Evolutionary conservation across 768 basidiomycete species (phyloP), one percentile per base, ranked within the genome.

Genomic region (Naematelia encephala): DNA sequence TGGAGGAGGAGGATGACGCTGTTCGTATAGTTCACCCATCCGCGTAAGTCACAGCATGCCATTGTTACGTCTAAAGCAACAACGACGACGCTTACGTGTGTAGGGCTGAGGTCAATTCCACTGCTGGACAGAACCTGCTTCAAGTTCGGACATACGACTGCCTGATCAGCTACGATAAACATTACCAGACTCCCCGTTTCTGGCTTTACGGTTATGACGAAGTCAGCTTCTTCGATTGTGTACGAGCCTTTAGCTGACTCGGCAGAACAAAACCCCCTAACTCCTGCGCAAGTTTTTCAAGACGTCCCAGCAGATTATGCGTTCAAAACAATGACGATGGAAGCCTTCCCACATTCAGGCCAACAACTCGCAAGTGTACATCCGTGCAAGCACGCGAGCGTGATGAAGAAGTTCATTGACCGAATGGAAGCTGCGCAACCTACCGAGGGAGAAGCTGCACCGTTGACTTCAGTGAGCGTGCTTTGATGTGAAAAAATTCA

Each of bases 341-440:
- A 99, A 77, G 84, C 87, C 0, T 99, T 99, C 84, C 91, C 93
- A n/a, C 92, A 97, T 78, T 89, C 88, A 0, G 80, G 84, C 0
- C 85, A 87, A 11, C 82, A 93, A 47, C 77, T 79, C 61, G 96
- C 93, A 0, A 91, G 89, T 0, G 94, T 99, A 11, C 94, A 99
- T 77, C 94, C 94, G 1, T 99, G 94, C 84, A 97, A 96, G 74
- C 94, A 99, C 77, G 89, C 92, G 0, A 90, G 87, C 77, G 96
- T 99, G 58, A 99, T 99, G 96, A 97, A 96, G 84, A 98, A 97
- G 77, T 91, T 98, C 61, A 97, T 98, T 73, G 94, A 98, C 77
- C 84, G 94, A 57, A 97, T 98, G 92, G 96, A 98, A 78, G 57
- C 65, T 50, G 60, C 67, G 25, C 68, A 69, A 46, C 85, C 84